These are phyloP conservation scores for Coemansia sp. DNA, from an alignment of 192 early-diverging fungal species.

Conservation along the genomic window DNA sequence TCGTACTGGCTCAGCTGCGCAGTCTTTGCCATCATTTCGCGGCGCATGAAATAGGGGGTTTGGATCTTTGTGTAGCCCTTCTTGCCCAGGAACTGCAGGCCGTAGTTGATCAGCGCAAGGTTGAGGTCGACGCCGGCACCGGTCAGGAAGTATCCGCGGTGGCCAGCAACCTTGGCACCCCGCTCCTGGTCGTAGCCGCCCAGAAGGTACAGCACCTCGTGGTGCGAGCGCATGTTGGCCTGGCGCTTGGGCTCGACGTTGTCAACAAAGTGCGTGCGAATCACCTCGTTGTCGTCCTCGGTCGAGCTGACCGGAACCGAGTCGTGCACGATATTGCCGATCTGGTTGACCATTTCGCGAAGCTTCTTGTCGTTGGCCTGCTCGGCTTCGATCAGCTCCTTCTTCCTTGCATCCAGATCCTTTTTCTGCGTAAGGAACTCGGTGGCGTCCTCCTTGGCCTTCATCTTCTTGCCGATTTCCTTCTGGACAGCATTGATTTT, in stretches of 20 bases:
- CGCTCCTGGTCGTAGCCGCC: slow-evolving; percentile 87
- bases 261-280: slow-evolving; percentile 62
- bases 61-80: slow-evolving; percentile 88
- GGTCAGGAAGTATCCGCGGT: slow-evolving; percentile 98
- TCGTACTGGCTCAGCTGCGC: slow-evolving; percentile 97
- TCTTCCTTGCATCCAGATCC: slow-evolving; percentile 70
- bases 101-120: slow-evolving; percentile 95
- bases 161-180: slow-evolving; percentile 94
- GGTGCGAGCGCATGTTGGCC: slow-evolving; percentile 74
- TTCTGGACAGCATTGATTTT: slow-evolving; percentile 90
- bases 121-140: slow-evolving; percentile 95
- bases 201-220: slow-evolving; percentile 90
- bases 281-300: slow-evolving; percentile 78
- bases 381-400: slow-evolving; percentile 63
- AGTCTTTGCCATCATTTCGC: slow-evolving; percentile 96
- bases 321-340: slow-evolving; percentile 96
- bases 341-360: slow-evolving; percentile 78
- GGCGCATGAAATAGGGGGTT: slow-evolving; percentile 98
- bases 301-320: slow-evolving; percentile 82
- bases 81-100: slow-evolving; percentile 84
- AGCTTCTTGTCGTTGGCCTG: slow-evolving; percentile 74
- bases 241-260: slow-evolving; percentile 60
- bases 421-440: slow-evolving; percentile 76
- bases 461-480: slow-evolving; percentile 84
- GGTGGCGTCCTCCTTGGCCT: slow-evolving; percentile 86